phyloP scores from a whole-genome alignment of 441 rosid genomes.

The Erodium moschatum region DNA sequence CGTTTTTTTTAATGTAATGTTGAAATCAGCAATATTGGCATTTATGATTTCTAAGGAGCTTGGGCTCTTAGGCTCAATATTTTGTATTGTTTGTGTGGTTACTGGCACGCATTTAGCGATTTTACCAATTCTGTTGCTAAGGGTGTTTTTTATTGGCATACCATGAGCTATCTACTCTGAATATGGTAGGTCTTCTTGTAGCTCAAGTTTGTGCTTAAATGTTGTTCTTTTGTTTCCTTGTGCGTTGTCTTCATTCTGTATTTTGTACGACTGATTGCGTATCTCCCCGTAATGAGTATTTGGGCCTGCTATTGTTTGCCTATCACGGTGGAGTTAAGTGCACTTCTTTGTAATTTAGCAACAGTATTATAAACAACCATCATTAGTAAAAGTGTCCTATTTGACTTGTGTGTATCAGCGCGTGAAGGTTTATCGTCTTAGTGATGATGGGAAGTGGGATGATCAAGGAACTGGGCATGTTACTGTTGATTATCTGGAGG shows the following conservation, averaged over 20 bases:
- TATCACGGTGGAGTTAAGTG: neutral
- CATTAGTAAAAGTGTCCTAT: neutral
- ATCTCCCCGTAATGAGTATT: neutral
- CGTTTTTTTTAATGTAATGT: neutral
- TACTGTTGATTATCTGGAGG: constrained; percentile 85
- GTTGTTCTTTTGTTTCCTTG: neutral
- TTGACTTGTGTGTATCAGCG: constrained; percentile 45
- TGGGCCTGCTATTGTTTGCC: neutral
- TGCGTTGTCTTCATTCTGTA: neutral
- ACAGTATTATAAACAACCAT: constrained; percentile 5
- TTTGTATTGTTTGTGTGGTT: neutral
- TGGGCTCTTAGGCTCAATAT: neutral
- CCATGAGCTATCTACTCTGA: neutral
- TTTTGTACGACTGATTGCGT: neutral
- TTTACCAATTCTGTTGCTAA: neutral
- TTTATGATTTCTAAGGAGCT: neutral
- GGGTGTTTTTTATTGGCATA: neutral
- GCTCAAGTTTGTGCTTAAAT: neutral
- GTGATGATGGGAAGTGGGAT: constrained; percentile 96
- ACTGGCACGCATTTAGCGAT: neutral
- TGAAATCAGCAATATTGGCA: neutral
- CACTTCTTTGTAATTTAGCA: neutral
- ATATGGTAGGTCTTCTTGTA: neutral
- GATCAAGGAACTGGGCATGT: constrained; percentile 99
- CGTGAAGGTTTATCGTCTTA: constrained; percentile 86